These are phyloP conservation scores for Lentinula sp. DNA, from an alignment of 768 basidiomycete species.

Conservation along the genomic window DNA sequence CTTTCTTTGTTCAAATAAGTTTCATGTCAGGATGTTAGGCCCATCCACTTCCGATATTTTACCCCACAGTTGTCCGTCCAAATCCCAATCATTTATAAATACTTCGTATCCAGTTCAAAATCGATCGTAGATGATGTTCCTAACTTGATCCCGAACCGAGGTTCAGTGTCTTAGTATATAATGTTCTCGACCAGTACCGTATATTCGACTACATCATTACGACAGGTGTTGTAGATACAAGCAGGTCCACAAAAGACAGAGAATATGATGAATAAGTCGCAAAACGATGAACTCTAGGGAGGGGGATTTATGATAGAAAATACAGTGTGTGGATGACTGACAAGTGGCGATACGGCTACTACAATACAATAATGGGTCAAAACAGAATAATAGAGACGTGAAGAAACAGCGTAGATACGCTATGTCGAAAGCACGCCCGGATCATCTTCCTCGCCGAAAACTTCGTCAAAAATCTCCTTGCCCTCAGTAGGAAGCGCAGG, in stretches of 20 bases:
- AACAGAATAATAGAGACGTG: not conserved
- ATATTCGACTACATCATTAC: not conserved
- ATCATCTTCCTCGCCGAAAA: constrained; percentile 62
- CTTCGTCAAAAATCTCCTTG: constrained; percentile 74
- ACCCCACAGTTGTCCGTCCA: not conserved
- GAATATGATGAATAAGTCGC: not conserved
- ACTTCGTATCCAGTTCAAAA: no score
- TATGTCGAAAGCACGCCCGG: constrained; percentile 73
- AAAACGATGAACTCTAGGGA: not conserved
- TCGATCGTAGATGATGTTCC: no score
- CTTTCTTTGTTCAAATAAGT: not conserved
- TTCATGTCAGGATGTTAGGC: not conserved
- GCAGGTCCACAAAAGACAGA: not conserved
- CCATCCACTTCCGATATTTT: constrained; percentile 4
- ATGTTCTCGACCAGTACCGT: not conserved
- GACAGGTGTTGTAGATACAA: not conserved
- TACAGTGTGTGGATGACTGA: not conserved
- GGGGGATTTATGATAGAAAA: not conserved
- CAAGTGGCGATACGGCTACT: not conserved
- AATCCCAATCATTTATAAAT: not conserved
- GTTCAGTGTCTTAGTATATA: no score
- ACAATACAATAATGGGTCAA: not conserved
- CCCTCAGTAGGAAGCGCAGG: constrained; percentile 64
- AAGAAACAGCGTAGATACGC: not conserved
- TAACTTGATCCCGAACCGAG: no score